Evolutionary conservation across 225 moss, liverwort and hornwort genomes (phyloP).

Genomic region (Anthoceros angustus): DNA sequence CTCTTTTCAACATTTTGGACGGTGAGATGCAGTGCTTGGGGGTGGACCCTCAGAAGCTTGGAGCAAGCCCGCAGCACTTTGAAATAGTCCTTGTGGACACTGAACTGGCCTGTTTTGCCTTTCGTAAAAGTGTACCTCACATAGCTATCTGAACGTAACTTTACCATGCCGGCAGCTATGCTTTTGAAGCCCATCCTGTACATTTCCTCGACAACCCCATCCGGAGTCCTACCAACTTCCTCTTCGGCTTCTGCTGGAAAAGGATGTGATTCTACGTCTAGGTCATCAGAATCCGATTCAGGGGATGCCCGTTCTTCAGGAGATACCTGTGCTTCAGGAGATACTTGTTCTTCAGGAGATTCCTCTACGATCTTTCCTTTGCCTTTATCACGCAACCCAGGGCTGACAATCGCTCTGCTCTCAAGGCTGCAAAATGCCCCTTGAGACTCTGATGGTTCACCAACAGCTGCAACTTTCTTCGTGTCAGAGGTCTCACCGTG

Average conservation of each 20-base stretch:
- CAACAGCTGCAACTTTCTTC: too few species aligned
- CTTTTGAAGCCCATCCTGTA: conserved; percentile 46
- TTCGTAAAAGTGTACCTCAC: conserved; percentile 12
- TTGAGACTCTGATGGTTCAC: too few species aligned
- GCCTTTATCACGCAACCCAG: too few species aligned
- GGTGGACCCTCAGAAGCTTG: conserved; percentile 46
- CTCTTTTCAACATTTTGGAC: conserved; percentile 58
- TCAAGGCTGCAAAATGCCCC: too few species aligned
- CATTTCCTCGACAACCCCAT: conserved; percentile 45
- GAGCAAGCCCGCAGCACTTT: conserved; percentile 60
- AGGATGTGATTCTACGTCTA: background rate
- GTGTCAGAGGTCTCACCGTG: too few species aligned
- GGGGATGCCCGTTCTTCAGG: too few species aligned
- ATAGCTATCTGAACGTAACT: conserved; percentile 24
- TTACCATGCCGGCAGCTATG: conserved; percentile 24
- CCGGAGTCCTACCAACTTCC: conserved; percentile 1
- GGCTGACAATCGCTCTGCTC: too few species aligned
- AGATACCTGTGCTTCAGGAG: too few species aligned
- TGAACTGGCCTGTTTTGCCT: conserved; percentile 8
- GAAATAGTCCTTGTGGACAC: conserved; percentile 65
- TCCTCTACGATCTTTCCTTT: too few species aligned
- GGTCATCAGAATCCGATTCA: background rate
- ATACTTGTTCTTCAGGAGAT: too few species aligned
- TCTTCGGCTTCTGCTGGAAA: background rate
- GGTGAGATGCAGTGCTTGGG: conserved; percentile 42